Evolutionary conservation across 768 basidiomycete species (phyloP), one percentile per base, ranked within the genome.

Genomic region (Coprinopsis sp.): DNA sequence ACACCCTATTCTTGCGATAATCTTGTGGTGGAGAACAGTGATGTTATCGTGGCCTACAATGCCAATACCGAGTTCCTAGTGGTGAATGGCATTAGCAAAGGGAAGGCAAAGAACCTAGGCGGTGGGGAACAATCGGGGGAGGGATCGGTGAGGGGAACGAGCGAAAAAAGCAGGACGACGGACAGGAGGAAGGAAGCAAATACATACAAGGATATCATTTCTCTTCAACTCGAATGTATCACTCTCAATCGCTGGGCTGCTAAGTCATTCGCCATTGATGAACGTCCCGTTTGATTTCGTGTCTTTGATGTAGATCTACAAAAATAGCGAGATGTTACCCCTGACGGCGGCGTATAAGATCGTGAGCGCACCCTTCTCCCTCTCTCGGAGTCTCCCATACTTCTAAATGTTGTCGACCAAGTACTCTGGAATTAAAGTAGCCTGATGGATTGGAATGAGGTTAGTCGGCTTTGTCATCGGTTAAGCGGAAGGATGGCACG

Each of bases 11-110:
- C 91, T 87, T 3, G 95, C 93, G 8, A 95, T 91, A 44, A 98
- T 96, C 65, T 99, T 98, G 71, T 97, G 94, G 67, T 99, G 96
- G 39, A 98, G 84, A 47, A 97, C 93, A 1, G 91, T 94, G 67
- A 90, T 90, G 74, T 94, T 96, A 72, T 99, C 96, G 59, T 99
- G 95, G 52, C 91, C 89, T 44, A 96, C 90, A 52, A 99, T 99
- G 69, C 98, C 96, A 58, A 98, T 99, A 47, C 96, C 96, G 63
- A 96, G 97, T 84, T 98, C 94, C 93, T 95, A n/a, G n/a, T n/a
- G n/a, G n/a, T n/a, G n/a, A n/a, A n/a, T n/a, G n/a, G n/a, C n/a
- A n/a, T n/a, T n/a, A n/a, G n/a, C n/a, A n/a, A n/a, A n/a, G n/a
- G n/a, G n/a, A n/a, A n/a, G n/a, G n/a, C n/a, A n/a, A n/a, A n/a